These are phyloP conservation scores for Nectriaceae sp. DNA, from an alignment of 2,329 filamentous ascomycete species.

Conservation along the genomic window DNA sequence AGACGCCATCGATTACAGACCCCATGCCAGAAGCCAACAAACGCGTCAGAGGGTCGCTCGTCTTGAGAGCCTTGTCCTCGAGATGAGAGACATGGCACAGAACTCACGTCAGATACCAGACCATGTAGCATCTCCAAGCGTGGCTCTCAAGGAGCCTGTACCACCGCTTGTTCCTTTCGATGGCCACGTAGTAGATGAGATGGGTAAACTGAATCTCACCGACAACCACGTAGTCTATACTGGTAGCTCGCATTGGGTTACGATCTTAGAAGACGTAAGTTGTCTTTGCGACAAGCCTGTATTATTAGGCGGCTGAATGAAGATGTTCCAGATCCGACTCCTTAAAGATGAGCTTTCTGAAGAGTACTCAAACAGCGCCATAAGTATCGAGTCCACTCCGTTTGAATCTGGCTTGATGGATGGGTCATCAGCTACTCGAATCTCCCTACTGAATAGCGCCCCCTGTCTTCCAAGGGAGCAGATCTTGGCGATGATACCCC, in stretches of 20 bases:
- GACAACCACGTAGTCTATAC: conserved; percentile 5
- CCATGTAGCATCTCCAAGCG: background rate
- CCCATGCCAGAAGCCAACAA: conserved; percentile 8
- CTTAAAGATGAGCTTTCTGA: conserved; percentile 9
- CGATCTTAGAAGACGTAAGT: conserved; percentile 9
- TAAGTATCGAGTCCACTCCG: background rate
- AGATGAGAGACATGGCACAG: conserved; percentile 14
- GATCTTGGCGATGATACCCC: conserved; percentile 15
- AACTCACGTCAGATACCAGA: background rate
- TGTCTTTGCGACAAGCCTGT: background rate
- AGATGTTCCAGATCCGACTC: conserved; percentile 3
- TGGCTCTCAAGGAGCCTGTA: background rate
- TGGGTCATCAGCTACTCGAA: background rate
- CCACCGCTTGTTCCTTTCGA: background rate
- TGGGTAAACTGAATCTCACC: conserved; percentile 6
- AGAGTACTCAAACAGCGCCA: background rate
- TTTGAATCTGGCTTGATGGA: background rate
- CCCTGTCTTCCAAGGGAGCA: conserved; percentile 4
- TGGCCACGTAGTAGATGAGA: conserved; percentile 1
- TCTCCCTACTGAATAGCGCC: conserved; percentile 3
- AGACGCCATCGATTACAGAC: conserved; percentile 18
- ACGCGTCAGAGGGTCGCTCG: conserved; percentile 17
- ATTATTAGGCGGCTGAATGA: background rate
- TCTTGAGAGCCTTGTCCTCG: conserved; percentile 17
- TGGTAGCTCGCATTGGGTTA: conserved; percentile 9